phyloP scores from a whole-genome alignment of 75 land plant species.

The Ceratopteris richardii region DNA sequence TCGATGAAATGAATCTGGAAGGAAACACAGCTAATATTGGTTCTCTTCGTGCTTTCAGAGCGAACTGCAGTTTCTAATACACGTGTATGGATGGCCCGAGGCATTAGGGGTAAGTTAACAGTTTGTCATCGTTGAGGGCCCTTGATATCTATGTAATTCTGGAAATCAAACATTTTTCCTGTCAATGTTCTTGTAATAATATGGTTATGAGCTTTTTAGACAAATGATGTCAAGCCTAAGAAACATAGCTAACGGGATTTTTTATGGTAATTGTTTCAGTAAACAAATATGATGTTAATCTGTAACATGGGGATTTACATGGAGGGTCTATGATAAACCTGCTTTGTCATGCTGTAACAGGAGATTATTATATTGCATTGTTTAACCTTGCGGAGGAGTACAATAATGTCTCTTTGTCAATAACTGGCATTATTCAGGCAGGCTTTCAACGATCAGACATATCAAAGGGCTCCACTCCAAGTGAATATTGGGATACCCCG shows the following conservation, averaged over 20 bases:
- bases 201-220: background rate
- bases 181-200: too few relatives aligned
- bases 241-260: background rate
- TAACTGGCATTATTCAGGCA: constrained; percentile 20
- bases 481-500: background rate
- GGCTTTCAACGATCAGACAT: background rate
- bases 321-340: background rate
- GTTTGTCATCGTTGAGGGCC: background rate
- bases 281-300: background rate
- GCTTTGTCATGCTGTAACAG: constrained; percentile 21
- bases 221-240: background rate
- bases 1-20: background rate
- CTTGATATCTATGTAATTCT: too few relatives aligned
- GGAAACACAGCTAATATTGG: background rate
- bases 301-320: background rate
- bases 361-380: constrained; percentile 58
- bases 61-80: background rate
- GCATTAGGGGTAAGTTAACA: background rate
- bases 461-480: too few relatives aligned
- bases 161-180: background rate
- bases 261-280: background rate
- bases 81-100: background rate
- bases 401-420: constrained; percentile 30
- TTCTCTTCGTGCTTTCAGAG: background rate
- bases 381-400: constrained; percentile 47